Evolutionary conservation across 1,139 yeast species (phyloP).

Genomic region (Nakaseomyces kungkrabaensis): DNA sequence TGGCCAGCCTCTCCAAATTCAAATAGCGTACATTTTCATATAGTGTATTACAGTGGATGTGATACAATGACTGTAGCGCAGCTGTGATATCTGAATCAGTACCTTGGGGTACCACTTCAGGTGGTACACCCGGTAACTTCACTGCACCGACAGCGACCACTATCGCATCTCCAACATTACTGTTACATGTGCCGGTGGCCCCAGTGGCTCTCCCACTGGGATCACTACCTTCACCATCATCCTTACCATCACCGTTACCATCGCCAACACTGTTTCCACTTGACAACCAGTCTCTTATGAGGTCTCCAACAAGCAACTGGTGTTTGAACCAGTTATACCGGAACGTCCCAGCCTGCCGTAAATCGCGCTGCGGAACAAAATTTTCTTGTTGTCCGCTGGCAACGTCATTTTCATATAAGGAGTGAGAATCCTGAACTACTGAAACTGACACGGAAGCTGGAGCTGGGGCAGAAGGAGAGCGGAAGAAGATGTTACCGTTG

Average conservation of each 20-base stretch:
- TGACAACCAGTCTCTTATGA: slow-evolving; percentile 2
- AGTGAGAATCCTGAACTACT: not conserved
- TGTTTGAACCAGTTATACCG: slow-evolving; percentile 1
- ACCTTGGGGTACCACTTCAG: slow-evolving; percentile 3
- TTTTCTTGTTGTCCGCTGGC: slow-evolving; percentile 3
- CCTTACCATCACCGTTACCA: not conserved
- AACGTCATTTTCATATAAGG: not conserved
- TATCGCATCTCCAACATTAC: not conserved
- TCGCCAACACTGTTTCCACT: not conserved
- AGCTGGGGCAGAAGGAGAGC: not conserved
- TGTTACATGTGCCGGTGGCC: no score
- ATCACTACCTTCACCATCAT: not conserved
- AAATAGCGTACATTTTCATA: slow-evolving; percentile 22
- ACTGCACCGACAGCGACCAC: not conserved
- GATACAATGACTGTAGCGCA: slow-evolving; percentile 18
- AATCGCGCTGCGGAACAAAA: slow-evolving; percentile 1
- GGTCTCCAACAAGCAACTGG: not conserved
- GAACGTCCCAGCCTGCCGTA: not conserved
- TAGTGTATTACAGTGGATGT: slow-evolving; percentile 14
- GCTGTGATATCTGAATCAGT: slow-evolving; percentile 14
- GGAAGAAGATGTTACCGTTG: slow-evolving; percentile 1
- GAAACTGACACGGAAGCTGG: not conserved
- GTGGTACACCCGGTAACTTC: not conserved
- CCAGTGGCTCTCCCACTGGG: no score
- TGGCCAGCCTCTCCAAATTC: slow-evolving; percentile 50